Percentiles rank a stretch among this genome's conserved stretches.
Evolutionary conservation across 2,329 filamentous ascomycete species (phyloP).

Genomic region (Sporothrix curviconia): DNA sequence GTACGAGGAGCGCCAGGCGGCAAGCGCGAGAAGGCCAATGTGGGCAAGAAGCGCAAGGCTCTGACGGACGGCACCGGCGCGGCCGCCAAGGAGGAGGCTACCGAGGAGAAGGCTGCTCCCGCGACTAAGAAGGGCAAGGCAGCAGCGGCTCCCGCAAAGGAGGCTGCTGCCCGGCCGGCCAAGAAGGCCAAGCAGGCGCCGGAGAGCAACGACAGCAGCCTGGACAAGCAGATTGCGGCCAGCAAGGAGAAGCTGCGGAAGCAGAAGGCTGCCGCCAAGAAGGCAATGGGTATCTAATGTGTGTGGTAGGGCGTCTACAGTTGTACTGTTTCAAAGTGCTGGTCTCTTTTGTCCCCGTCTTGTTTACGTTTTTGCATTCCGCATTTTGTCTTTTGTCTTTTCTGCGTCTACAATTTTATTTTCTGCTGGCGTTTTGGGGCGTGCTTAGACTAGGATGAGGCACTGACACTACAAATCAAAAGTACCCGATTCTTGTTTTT

Average conservation of each 20-base stretch:
- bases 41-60: conserved; percentile 60
- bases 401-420: background rate
- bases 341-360: background rate
- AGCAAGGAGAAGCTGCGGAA: conserved; percentile 52
- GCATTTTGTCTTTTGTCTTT: background rate
- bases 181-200: conserved; percentile 36
- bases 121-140: conserved; percentile 49
- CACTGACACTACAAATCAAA: conserved; percentile 4
- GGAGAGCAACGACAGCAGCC: conserved; percentile 43
- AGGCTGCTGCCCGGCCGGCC: conserved; percentile 39
- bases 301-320: background rate
- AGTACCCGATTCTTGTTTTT: conserved; percentile 6
- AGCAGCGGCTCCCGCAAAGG: conserved; percentile 46
- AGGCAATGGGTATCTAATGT: conserved; percentile 16
- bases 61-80: conserved; percentile 24
- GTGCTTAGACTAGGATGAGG: conserved; percentile 8
- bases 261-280: conserved; percentile 51
- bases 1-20: conserved; percentile 27
- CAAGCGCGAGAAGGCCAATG: conserved; percentile 45
- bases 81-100: conserved; percentile 23
- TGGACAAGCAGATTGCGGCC: conserved; percentile 54
- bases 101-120: conserved; percentile 39
- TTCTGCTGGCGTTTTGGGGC: conserved; percentile 10
- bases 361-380: background rate
- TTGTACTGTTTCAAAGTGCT: background rate